phyloP scores from a whole-genome alignment of 2,329 filamentous ascomycete genomes.

The Aspergillus sp. region DNA sequence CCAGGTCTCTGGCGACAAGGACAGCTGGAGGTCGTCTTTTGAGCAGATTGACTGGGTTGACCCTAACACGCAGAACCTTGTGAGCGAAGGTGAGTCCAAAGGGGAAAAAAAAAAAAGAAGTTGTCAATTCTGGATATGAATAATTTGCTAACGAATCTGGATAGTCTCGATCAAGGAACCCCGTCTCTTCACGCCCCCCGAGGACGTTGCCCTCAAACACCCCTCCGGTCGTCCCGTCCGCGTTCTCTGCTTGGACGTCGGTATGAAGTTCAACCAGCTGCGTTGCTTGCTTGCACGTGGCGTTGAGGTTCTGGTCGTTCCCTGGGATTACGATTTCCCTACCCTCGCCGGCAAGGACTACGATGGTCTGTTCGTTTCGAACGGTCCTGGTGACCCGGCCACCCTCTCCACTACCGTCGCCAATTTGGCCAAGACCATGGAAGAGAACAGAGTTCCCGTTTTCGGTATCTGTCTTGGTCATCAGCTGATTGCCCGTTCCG shows the following conservation, averaged over 20 bases:
- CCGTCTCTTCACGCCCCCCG: conserved; percentile 72
- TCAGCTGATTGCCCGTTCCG: conserved; percentile 81
- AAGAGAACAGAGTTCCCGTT: conserved; percentile 74
- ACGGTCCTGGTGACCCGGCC: conserved; percentile 92
- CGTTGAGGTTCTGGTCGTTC: conserved; percentile 88
- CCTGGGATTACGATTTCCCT: conserved; percentile 92
- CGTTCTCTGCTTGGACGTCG: conserved; percentile 89
- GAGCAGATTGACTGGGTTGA: conserved; percentile 82
- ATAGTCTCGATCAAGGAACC: conserved; percentile 83
- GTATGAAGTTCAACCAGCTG: conserved; percentile 97
- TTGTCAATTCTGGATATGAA: too few relatives aligned
- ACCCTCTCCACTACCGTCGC: conserved; percentile 71
- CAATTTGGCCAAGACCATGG: conserved; percentile 68
- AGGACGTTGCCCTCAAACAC: conserved; percentile 68
- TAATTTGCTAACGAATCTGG: conserved; percentile 25
- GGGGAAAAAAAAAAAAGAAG: not conserved
- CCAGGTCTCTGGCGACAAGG: conserved; percentile 23
- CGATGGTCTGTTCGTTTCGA: conserved; percentile 95
- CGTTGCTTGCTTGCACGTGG: conserved; percentile 85
- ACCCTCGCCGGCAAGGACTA: conserved; percentile 71
- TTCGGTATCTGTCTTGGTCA: conserved; percentile 97
- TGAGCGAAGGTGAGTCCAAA: conserved; percentile 72
- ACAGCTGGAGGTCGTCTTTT: conserved; percentile 55
- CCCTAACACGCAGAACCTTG: conserved; percentile 87
- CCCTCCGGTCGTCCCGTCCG: conserved; percentile 80